phyloP scores from a whole-genome alignment of 1,284 basidiomycete genomes.

The Anthracocystis panici-leucophaei region DNA sequence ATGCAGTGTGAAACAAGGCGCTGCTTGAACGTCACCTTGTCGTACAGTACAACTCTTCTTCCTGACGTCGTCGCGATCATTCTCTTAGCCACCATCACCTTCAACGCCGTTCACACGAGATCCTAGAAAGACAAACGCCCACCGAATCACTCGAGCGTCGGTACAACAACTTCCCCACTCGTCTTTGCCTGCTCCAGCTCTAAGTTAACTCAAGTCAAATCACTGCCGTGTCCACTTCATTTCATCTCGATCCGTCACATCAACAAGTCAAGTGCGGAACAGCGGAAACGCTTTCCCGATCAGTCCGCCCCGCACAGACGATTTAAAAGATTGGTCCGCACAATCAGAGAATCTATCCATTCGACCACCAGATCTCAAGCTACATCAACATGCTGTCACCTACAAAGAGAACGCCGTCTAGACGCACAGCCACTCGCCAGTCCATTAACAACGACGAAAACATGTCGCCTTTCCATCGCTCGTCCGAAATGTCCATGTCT shows the following conservation, averaged over 20 bases:
- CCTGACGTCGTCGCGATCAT: not conserved
- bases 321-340: not conserved
- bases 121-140: not conserved
- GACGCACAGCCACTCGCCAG: slow-evolving; percentile 8
- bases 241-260: slow-evolving; percentile 23
- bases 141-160: not conserved
- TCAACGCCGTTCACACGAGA: not conserved
- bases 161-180: not conserved
- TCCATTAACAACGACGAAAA: slow-evolving; percentile 36
- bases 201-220: not conserved
- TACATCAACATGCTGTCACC: slow-evolving; percentile 27
- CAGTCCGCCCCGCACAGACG: not conserved
- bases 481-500: slow-evolving; percentile 17
- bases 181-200: not conserved
- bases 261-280: not conserved
- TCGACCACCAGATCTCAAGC: not conserved
- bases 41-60: not conserved
- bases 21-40: not conserved
- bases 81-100: not conserved
- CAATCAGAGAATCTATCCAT: not conserved
- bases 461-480: slow-evolving; percentile 17
- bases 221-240: slow-evolving; percentile 13
- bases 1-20: slow-evolving; percentile 2
- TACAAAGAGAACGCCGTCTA: slow-evolving; percentile 15
- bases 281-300: too few relatives aligned